These are phyloP conservation scores for Hyphodiscus hymeniophilus DNA, from an alignment of 495 filamentous ascomycete species.

Conservation along the genomic window DNA sequence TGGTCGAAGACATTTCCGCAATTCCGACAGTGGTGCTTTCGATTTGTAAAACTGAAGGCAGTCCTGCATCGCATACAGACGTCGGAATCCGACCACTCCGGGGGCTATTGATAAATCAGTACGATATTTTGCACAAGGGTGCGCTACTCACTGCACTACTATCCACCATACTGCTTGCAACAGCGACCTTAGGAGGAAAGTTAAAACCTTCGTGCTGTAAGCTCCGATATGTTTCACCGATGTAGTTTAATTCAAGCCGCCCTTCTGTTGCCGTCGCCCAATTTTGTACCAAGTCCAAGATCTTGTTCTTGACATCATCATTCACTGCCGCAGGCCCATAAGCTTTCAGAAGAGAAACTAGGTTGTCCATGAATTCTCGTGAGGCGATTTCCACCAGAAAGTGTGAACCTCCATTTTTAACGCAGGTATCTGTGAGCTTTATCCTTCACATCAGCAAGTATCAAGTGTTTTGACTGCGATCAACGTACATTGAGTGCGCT, in stretches of 20 bases:
- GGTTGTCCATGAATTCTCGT: constrained; percentile 95
- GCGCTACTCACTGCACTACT: constrained; percentile 74
- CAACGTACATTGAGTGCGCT: constrained; percentile 73
- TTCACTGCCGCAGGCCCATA: constrained; percentile 70
- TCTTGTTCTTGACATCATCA: constrained; percentile 76
- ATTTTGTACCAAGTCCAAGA: constrained; percentile 84
- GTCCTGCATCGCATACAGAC: constrained; percentile 98
- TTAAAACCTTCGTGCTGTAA: constrained; percentile 77
- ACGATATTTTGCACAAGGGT: not conserved
- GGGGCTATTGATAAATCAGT: constrained; percentile 55
- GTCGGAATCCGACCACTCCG: constrained; percentile 96
- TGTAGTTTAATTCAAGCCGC: constrained; percentile 72
- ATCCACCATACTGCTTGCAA: constrained; percentile 92
- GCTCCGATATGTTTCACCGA: constrained; percentile 75
- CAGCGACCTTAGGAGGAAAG: constrained; percentile 81
- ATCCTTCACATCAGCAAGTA: not conserved
- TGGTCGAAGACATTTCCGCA: constrained; percentile 96
- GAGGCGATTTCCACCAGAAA: constrained; percentile 93
- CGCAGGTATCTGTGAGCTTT: constrained; percentile 89
- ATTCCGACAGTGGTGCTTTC: constrained; percentile 96
- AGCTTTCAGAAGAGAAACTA: constrained; percentile 79
- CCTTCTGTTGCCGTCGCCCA: constrained; percentile 91
- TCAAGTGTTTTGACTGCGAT: not conserved
- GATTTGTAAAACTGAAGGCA: constrained; percentile 91
- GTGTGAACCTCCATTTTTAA: constrained; percentile 96